Conservation (phyloP, 2,329 filamentous ascomycete species). For the Stachybotrys elegans region DNA sequence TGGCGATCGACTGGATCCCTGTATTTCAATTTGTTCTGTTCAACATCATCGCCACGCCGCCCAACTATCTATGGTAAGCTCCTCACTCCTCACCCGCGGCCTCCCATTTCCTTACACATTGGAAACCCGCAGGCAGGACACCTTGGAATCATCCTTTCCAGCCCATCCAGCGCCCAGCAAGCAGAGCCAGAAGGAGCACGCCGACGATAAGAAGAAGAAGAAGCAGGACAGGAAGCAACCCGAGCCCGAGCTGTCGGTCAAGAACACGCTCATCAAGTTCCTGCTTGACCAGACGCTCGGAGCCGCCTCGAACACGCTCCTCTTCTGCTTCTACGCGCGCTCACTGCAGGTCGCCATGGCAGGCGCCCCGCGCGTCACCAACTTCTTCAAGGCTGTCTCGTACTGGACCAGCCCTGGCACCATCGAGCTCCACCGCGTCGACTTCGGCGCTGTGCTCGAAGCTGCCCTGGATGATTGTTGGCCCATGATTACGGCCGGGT, state of each 20-base stretch:
- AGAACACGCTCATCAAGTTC: conserved; percentile 64
- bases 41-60: conserved; percentile 67
- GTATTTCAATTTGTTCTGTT: conserved; percentile 75
- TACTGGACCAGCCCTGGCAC: conserved; percentile 33
- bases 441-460: conserved; percentile 38
- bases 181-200: conserved; percentile 17
- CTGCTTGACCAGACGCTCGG: conserved; percentile 64
- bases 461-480: conserved; percentile 52
- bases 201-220: conserved; percentile 25
- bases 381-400: conserved; percentile 25
- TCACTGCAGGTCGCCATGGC: conserved; percentile 48
- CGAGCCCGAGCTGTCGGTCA: conserved; percentile 46
- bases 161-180: conserved; percentile 43
- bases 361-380: conserved; percentile 30
- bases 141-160: conserved; percentile 70
- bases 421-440: conserved; percentile 39
- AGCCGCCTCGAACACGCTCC: conserved; percentile 58
- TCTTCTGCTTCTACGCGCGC: conserved; percentile 57
- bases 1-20: conserved; percentile 60
- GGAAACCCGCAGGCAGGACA: conserved; percentile 64
- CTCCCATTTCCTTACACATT: conserved; percentile 3
- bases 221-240: conserved; percentile 28
- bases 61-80: conserved; percentile 74
- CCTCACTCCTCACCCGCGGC: neutral
- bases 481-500: conserved; percentile 62